Percentiles rank a stretch among this genome's conserved stretches.
Conservation (phyloP, 345 rosid species). For the Eucalyptus pumila region DNA sequence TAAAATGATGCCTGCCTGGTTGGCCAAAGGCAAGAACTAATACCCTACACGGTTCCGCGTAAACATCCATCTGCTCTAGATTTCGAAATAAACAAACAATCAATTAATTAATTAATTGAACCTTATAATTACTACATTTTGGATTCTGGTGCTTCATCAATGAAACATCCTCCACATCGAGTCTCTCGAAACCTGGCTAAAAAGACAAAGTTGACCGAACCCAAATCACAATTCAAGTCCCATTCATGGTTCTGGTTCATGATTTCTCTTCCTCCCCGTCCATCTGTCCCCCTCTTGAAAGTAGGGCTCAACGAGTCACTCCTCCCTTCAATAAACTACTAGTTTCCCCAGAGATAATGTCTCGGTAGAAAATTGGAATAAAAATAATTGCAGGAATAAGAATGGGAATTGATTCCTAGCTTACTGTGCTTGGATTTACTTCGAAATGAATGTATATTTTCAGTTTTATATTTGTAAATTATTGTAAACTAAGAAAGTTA, state of each 20-base stretch:
- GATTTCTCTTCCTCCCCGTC: not conserved
- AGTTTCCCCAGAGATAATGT: not conserved
- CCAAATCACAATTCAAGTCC: not conserved
- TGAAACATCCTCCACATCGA: not conserved
- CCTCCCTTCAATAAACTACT: not conserved
- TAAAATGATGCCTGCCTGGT: not conserved
- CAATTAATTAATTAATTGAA: not conserved
- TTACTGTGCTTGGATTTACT: not conserved
- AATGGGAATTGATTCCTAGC: not conserved
- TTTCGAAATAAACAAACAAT: not conserved
- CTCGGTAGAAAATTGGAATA: not conserved
- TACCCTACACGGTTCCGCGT: not conserved
- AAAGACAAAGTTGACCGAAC: not conserved
- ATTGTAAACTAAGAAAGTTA: not conserved
- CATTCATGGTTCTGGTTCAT: not conserved
- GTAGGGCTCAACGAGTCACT: not conserved
- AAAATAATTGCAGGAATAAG: not conserved
- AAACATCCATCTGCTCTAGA: not conserved
- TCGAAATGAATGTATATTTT: not conserved
- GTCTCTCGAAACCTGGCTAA: not conserved
- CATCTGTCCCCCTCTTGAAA: not conserved
- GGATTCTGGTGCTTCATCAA: not conserved
- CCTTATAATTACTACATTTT: not conserved
- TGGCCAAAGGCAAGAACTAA: not conserved
- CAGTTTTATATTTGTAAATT: not conserved